Evolutionary conservation across 2,329 filamentous ascomycete genomes (phyloP), one percentile per base, ranked within the genome.

Genomic region (Ascochyta koolunga): DNA sequence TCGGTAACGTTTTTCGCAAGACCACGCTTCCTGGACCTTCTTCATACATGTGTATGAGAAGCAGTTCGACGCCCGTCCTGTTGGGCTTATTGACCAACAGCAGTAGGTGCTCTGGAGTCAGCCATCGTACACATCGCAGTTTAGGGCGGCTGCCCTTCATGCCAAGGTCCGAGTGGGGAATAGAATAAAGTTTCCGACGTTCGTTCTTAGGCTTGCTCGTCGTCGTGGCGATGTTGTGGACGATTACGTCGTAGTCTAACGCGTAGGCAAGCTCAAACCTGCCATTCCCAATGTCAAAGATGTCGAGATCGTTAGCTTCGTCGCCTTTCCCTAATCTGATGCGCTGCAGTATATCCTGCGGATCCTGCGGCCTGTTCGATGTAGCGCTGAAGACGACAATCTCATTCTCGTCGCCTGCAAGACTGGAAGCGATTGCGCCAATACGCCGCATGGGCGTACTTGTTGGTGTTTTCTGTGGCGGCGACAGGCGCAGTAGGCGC

Each of bases 221-320:
- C 48, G 72, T 77, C 48, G 72, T 71, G 18, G 78, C 75, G 41
- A 91, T 75, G 27, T 84, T 83, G 64, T 89, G 81, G 31, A 89
- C 77, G 74, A 87, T 89, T 42, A 98, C 82, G 61, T 91, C 86
- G 68, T 88, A 80, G 60, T 91, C 87, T 65, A 89, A 87, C 74
- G 89, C 93, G 74, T 91, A 97, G 3, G 87, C 88, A 48, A 97
- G 78, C 62, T 87, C 83, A 71, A 89, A 95, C 33, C 83, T 78
- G 31, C 84, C 80, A 15, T 84, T 79, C 13, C 81, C 82, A 6
- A 80, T 83, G 73, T 89, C 86, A 41, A 84, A 75, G 39, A 92
- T 80, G 69, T 93, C 90, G 44, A 92, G 65, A 71, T 92, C 90
- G 66, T 85, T 85, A 0, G 86, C 86, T 65, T 88, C 85, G 56